Conservation (phyloP, 108 stramenopile genomes). For the Aurantiochytrium sp. region DNA sequence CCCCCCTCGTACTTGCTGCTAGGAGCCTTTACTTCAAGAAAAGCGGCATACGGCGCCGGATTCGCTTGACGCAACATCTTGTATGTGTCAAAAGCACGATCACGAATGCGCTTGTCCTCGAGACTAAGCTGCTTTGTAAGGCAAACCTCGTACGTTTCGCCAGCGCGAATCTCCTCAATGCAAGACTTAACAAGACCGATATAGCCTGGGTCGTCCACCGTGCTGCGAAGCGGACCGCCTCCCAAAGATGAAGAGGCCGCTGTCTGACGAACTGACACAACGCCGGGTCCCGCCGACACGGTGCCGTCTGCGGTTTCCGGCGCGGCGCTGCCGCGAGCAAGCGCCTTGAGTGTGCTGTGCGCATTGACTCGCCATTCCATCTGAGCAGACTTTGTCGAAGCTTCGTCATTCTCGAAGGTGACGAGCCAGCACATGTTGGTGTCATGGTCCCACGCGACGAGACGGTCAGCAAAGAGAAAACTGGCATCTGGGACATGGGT, state of each 20-base stretch:
- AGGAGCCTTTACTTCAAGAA: constrained; percentile 40
- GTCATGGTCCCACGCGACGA: constrained; percentile 33
- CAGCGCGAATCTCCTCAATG: constrained; percentile 51
- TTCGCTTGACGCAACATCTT: constrained; percentile 62
- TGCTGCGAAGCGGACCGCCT: not conserved
- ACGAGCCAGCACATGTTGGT: constrained; percentile 16
- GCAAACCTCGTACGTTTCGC: constrained; percentile 86
- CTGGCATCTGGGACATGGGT: constrained; percentile 26
- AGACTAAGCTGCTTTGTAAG: constrained; percentile 70
- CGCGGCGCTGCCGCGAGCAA: not conserved
- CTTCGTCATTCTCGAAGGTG: not conserved
- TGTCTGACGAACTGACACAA: no score
- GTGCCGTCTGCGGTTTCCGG: no score
- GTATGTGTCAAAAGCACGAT: constrained; percentile 58
- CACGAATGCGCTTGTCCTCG: not conserved
- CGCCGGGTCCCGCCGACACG: no score
- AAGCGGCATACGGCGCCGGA: constrained; percentile 86
- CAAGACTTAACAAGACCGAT: not conserved
- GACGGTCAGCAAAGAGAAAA: constrained; percentile 31
- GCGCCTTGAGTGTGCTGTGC: not conserved
- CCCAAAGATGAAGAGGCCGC: not conserved
- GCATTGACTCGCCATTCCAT: not conserved
- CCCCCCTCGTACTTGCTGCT: not conserved
- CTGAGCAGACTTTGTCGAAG: not conserved
- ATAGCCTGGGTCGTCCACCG: not conserved